Evolutionary conservation across 2,329 filamentous ascomycete genomes (phyloP).

Genomic region (Chalaropsis thielavioides): DNA sequence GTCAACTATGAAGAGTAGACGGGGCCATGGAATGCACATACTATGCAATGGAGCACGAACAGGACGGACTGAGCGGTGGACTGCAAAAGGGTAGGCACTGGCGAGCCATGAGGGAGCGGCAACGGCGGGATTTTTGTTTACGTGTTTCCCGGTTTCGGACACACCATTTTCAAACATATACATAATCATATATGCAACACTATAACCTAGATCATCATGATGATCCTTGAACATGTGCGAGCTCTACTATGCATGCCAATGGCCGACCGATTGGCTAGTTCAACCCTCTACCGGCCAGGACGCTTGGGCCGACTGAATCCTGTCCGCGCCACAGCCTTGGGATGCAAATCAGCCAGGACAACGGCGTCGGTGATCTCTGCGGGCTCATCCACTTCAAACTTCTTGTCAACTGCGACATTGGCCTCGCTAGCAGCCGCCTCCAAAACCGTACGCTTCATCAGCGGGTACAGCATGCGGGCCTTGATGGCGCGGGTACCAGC

Average conservation of each 20-base stretch:
- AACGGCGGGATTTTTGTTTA: background rate
- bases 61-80: background rate
- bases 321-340: constrained; percentile 49
- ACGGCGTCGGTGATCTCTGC: constrained; percentile 54
- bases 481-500: constrained; percentile 56
- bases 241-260: background rate
- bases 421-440: constrained; percentile 50
- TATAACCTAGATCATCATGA: background rate
- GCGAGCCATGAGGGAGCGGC: background rate
- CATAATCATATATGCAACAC: background rate
- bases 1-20: constrained; percentile 12
- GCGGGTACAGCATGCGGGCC: constrained; percentile 71
- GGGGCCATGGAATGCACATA: background rate
- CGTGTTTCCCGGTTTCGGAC: background rate
- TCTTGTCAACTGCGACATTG: constrained; percentile 53
- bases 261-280: background rate
- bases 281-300: constrained; percentile 43
- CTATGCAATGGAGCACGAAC: background rate
- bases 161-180: background rate
- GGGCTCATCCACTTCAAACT: constrained; percentile 52
- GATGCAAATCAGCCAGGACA: constrained; percentile 53
- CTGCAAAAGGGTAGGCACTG: background rate
- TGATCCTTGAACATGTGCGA: background rate
- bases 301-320: constrained; percentile 67
- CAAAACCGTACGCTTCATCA: constrained; percentile 53